phyloP scores from a whole-genome alignment of 2,329 filamentous ascomycete species.

The Bipolaris victoriae region DNA sequence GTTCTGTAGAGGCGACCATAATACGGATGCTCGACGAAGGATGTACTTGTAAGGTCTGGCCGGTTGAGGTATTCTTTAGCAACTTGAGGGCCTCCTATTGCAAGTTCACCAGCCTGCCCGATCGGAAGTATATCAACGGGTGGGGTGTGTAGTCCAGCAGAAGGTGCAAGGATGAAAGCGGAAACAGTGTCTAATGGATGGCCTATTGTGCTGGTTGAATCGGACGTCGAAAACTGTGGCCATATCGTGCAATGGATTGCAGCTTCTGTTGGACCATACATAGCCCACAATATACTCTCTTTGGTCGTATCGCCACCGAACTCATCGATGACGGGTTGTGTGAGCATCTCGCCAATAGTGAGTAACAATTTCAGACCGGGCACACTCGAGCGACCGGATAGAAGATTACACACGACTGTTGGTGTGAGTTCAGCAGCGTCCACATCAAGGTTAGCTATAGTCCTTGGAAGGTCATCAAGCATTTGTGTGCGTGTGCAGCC shows the following conservation, averaged over 20 bases:
- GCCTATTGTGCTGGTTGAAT: constrained; percentile 73
- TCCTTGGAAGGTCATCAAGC: constrained; percentile 74
- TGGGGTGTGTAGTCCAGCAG: constrained; percentile 19
- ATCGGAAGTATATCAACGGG: constrained; percentile 63
- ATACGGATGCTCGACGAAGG: constrained; percentile 69
- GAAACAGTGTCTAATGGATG: constrained; percentile 81
- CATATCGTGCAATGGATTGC: constrained; percentile 88
- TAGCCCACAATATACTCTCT: constrained; percentile 78
- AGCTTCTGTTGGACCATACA: constrained; percentile 94
- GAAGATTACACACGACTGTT: constrained; percentile 79
- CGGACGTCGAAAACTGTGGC: constrained; percentile 62
- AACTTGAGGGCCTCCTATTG: constrained; percentile 79
- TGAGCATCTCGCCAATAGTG: constrained; percentile 94
- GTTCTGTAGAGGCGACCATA: constrained; percentile 81
- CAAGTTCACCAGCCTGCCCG: constrained; percentile 78
- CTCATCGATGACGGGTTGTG: constrained; percentile 73
- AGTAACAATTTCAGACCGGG: constrained; percentile 74
- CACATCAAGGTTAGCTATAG: constrained; percentile 69
- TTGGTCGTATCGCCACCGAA: constrained; percentile 68
- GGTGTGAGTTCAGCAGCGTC: constrained; percentile 91
- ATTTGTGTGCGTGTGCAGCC: constrained; percentile 71
- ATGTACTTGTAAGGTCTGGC: constrained; percentile 71
- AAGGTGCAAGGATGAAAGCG: constrained; percentile 69
- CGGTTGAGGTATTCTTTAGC: constrained; percentile 83
- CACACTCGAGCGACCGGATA: constrained; percentile 70